Base-by-base conservation (phyloP, 2,329 filamentous ascomycete genomes). In the Bipolaris sorokiniana region DNA sequence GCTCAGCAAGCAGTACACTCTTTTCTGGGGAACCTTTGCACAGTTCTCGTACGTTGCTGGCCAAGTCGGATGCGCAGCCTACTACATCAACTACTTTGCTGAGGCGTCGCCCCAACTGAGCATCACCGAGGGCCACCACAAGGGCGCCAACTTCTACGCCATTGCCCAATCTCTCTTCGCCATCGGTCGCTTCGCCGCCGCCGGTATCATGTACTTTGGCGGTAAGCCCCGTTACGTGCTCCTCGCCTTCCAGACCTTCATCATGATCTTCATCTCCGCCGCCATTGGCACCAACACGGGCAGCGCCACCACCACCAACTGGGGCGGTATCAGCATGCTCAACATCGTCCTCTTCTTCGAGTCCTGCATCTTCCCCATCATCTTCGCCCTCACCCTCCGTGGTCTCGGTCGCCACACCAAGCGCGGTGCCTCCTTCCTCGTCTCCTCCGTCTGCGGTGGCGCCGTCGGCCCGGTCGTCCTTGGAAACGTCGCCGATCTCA, bases 1-100 rank as follows among this genome's bases (percentile, higher is more conserved):
- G 0, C 84, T 91, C 62, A 78, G 80, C 66, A 89, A 90, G 76
- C 88, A 91, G 66, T 72, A 71, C 63, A 76, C 65, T 36, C 71
- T 76, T 22, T 77, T 76, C 71, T 73, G 61, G 56, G 72, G 69
- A 57, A 66, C 71, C 9, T 67, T 69, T 2, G 71, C 67, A 3
- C 65, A 82, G 74, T 84, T 87, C 64, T 89, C 82, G 73, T 88
- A 89, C 68, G 75, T 81, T 37, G 74, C 72, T 42, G 73, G 71
- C 16, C 74, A 77, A 71, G 80, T 88, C 33, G 85, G 83, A 54
- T 85, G 88, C 53, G 86, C 86, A 1, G 75, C 76, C 34, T 75
- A 70, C 66, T 77, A 77, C 69, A 77, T 77, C 67, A 77, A 77
- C 66, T 77, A 67, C 66, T 75, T 67, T 54, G 62, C 65, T 9